phyloP scores from a whole-genome alignment of 2,329 filamentous ascomycete species.

The Microdochium trichocladiopsis region DNA sequence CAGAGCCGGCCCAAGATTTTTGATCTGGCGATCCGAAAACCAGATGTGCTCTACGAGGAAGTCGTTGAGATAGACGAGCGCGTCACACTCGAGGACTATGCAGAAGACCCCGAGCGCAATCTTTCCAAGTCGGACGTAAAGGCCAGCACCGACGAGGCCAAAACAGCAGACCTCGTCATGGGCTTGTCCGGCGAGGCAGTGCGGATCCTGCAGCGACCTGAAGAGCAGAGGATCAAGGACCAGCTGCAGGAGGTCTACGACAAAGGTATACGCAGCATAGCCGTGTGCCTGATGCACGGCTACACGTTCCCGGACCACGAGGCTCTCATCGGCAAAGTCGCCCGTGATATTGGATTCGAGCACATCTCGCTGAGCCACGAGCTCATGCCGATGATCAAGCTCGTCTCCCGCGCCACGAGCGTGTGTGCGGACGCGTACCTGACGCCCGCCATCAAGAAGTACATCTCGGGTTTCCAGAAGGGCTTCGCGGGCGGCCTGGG shows the following conservation, averaged over 20 bases:
- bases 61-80: slow-evolving; percentile 89
- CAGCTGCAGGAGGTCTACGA: slow-evolving; percentile 63
- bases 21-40: slow-evolving; percentile 79
- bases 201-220: slow-evolving; percentile 58
- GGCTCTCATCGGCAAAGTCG: slow-evolving; percentile 66
- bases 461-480: slow-evolving; percentile 65
- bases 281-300: slow-evolving; percentile 85
- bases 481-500: slow-evolving; percentile 80
- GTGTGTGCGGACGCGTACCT: slow-evolving; percentile 76
- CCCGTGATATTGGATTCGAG: slow-evolving; percentile 71
- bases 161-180: slow-evolving; percentile 52
- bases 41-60: slow-evolving; percentile 76
- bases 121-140: slow-evolving; percentile 46
- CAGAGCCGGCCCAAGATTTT: slow-evolving; percentile 88
- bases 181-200: slow-evolving; percentile 71
- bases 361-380: slow-evolving; percentile 78
- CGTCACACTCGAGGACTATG: slow-evolving; percentile 86
- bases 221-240: slow-evolving; percentile 44
- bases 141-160: slow-evolving; percentile 37
- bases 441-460: slow-evolving; percentile 72
- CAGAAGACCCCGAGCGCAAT: slow-evolving; percentile 69
- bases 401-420: slow-evolving; percentile 68
- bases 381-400: slow-evolving; percentile 86
- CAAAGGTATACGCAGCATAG: slow-evolving; percentile 70
- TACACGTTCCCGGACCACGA: slow-evolving; percentile 91